A percentile compares a stretch with the other conserved stretches of the same genome.
These are phyloP conservation scores for Phytophthora palmivora DNA, from an alignment of 352 stramenopile species.

Conservation along the genomic window DNA sequence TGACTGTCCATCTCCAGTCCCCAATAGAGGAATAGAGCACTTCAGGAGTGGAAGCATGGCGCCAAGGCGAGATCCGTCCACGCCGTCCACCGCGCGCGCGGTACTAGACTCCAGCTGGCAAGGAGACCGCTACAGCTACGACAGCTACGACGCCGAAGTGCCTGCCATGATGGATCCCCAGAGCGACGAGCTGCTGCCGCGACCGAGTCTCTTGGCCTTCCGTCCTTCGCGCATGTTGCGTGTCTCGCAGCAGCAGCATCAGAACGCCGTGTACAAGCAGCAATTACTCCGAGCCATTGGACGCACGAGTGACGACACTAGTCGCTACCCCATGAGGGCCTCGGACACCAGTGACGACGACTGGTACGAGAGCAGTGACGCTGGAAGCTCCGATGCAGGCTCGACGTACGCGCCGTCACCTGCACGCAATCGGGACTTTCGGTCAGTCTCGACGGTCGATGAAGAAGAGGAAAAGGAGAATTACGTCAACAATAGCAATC, in stretches of 20 bases:
- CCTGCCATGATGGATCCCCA: conserved; percentile 48
- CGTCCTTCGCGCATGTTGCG: conserved; percentile 54
- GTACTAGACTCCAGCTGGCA: conserved; percentile 36
- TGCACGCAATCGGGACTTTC: conserved; percentile 14
- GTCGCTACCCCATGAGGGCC: conserved; percentile 1
- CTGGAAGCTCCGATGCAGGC: conserved; percentile 33
- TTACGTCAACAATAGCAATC: conserved; percentile 6
- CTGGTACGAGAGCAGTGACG: conserved; percentile 44
- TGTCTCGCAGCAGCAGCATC: conserved; percentile 55
- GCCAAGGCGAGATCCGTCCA: conserved; percentile 29
- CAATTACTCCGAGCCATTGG: conserved; percentile 47
- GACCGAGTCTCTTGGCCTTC: conserved; percentile 60
- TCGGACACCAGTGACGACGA: conserved; percentile 39
- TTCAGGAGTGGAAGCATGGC: conserved; percentile 37
- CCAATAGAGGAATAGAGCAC: background rate
- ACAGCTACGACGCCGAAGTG: conserved; percentile 39
- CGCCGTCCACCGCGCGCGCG: conserved; percentile 34
- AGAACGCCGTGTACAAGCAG: conserved; percentile 49
- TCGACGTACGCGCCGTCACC: conserved; percentile 23
- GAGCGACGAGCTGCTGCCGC: conserved; percentile 29
- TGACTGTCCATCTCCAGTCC: background rate
- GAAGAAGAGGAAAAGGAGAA: conserved; percentile 42
- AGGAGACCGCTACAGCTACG: conserved; percentile 31
- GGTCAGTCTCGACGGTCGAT: conserved; percentile 22
- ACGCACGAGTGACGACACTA: conserved; percentile 11